Base-by-base conservation (phyloP, 768 basidiomycete species). In the Suillus decipiens region DNA sequence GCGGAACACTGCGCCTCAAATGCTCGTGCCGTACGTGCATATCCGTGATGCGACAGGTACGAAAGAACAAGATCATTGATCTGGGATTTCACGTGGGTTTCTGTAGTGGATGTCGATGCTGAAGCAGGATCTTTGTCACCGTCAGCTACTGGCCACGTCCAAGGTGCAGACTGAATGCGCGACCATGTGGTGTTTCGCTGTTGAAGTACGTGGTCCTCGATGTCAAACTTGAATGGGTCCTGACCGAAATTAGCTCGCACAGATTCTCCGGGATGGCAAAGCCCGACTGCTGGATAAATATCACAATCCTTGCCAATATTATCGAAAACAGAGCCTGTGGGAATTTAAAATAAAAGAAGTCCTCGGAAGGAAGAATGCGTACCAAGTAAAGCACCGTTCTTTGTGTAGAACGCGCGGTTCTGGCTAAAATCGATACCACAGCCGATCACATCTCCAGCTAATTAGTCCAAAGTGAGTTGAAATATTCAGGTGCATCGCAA, bases 391-490 rank as follows among this genome's bases (percentile, higher is more conserved):
- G 79, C 74, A 14, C 93, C 92, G 63, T 96, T 96, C 79, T 91
- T 95, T 36, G 95, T 97, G 73, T 89, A 97, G 76, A 98, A 97
- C 0, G 87, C 88, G 61, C 83, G 82, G 62, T 91, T 83, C 22
- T 84, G 86, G 50, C 87, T 88, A 71, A 95, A 97, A 75, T 98
- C 94, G 63, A 99, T 83, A 1, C 96, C 96, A 70, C 95, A 96
- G 12, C 96, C 96, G 63, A 99, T 83, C 31, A 89, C 77, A 73
- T 99, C 96, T 9, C 90, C 91, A 50, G 87, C 95, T 96, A 63
- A 54, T 48, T 51, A 22, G 62, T 57, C 65, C 59, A 54, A 39
- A 61, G 61, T 67, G 60, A 8, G 62, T 33, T 56, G 34, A 37
- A 42, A 51, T 34, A 51, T n/a, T 33, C 45, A 50, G 37, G 51